phyloP scores from a whole-genome alignment of 495 filamentous ascomycete genomes.

The Trichoderma virens region DNA sequence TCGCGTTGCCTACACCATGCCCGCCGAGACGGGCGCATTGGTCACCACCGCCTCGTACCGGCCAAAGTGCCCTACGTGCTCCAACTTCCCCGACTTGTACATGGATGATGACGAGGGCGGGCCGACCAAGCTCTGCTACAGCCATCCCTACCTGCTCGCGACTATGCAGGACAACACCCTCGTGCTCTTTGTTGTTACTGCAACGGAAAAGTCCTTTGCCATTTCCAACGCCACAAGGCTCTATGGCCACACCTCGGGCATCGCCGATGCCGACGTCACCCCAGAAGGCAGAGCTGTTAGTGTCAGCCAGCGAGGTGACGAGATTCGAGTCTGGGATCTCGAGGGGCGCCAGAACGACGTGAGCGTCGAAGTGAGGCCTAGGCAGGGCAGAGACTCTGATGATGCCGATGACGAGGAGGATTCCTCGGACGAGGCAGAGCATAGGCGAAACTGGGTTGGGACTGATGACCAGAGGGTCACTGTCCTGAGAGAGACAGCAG shows the following conservation, averaged over 20 bases:
- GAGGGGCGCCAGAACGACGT: conserved; percentile 52
- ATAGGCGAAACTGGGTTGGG: conserved; percentile 17
- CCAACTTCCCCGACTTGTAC: conserved; percentile 7
- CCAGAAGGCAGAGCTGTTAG: conserved; percentile 85
- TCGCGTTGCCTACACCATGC: conserved; percentile 34
- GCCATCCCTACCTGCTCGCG: conserved; percentile 84
- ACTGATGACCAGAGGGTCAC: conserved; percentile 66
- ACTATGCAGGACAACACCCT: conserved; percentile 90
- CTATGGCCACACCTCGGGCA: conserved; percentile 91
- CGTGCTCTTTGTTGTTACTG: conserved; percentile 76
- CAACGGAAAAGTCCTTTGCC: conserved; percentile 54
- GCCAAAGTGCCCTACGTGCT: conserved; percentile 47
- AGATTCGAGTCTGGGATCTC: conserved; percentile 90
- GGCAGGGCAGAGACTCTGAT: conserved; percentile 21
- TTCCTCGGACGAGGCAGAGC: conserved; percentile 15
- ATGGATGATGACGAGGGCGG: conserved; percentile 21
- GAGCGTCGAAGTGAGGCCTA: conserved; percentile 36
- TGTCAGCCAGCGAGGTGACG: conserved; percentile 71
- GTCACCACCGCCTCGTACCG: conserved; percentile 27
- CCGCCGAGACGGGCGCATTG: conserved; percentile 11
- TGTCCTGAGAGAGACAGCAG: conserved; percentile 62
- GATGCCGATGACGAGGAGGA: conserved; percentile 10
- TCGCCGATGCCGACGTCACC: conserved; percentile 79
- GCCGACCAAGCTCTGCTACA: conserved; percentile 75
- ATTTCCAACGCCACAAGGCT: conserved; percentile 71